These are phyloP conservation scores for Mycothermus thermophilus DNA, from an alignment of 495 filamentous ascomycete species.

Conservation along the genomic window DNA sequence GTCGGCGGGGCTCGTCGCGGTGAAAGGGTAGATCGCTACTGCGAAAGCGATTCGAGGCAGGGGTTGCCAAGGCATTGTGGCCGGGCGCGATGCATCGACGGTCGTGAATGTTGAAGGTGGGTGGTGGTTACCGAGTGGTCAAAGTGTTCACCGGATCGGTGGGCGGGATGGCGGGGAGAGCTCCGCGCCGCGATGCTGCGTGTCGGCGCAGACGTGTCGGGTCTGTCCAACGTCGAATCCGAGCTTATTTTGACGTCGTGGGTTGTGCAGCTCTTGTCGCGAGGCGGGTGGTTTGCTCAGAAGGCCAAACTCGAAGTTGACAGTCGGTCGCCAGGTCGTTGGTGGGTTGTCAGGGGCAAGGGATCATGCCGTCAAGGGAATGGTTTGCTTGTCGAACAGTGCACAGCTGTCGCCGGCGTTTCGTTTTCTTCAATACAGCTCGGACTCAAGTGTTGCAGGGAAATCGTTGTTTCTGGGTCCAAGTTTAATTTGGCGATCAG, in stretches of 20 bases:
- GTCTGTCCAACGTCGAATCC: background rate
- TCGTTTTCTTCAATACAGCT: constrained; percentile 1
- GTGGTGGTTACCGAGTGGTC: constrained; percentile 1
- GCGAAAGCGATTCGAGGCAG: constrained; percentile 96
- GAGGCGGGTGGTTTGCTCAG: no score
- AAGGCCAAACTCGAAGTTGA: no score
- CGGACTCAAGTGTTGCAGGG: no score
- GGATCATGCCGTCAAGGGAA: no score
- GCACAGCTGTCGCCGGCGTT: no score
- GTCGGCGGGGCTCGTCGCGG: constrained; percentile 71
- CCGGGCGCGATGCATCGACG: constrained; percentile 19
- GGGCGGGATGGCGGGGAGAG: background rate
- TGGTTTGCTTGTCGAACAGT: no score
- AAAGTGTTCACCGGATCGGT: background rate
- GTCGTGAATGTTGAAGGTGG: background rate
- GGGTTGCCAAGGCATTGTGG: constrained; percentile 85
- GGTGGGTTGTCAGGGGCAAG: no score
- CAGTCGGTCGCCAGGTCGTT: no score
- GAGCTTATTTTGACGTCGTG: background rate
- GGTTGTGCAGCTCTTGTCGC: background rate
- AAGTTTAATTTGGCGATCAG: background rate
- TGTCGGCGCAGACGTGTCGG: background rate
- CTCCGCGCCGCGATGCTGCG: background rate
- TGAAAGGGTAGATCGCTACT: constrained; percentile 85
- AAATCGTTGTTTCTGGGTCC: background rate